Evolutionary conservation across 177 flowering plant genomes (phyloP), one percentile per base, ranked within the genome.

Genomic region (Vitis hybrid): DNA sequence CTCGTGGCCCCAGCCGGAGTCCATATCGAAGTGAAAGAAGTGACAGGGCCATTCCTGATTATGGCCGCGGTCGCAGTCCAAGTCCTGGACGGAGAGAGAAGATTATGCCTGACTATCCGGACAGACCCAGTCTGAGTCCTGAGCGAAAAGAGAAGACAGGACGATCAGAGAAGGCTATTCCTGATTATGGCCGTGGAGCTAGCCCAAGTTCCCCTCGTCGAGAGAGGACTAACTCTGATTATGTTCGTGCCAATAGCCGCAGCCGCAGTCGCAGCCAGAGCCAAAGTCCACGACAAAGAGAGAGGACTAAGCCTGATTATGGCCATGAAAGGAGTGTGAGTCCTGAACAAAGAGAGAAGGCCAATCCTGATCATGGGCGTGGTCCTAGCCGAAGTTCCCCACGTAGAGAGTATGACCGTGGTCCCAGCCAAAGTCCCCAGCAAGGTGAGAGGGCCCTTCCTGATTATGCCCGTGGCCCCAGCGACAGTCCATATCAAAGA

Each of bases 81-180:
- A 74, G 76, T 52, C 78, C 82, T 18, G 58, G 61, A 52, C 21
- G 62, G 3, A 70, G 78, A 52, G 79, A 71, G 7, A 30, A 55
- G 46, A 35, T 35, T 35, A 6, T 35, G 46, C 46, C 46, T 35
- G 46, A 35, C 6, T 35, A 35, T 35, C 6, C 46, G 7, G 67
- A 35, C 11, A 71, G 62, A 21, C 64, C 67, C 12, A 78, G 69
- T 52, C 76, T 55, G 2, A 75, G 81, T 64, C 80, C 85, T 5
- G 62, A 75, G 32, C 27, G 66, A 19, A 76, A 74, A 56, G 15
- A 72, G 75, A 55, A 68, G 69, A 15, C 67, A 78, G 66, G 72
- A 46, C 8, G 76, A 79, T 58, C 80, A 48, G 82, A 83, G 57
- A 75, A 73, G 58, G 76, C n/a, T 24, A 77, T 71, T 30, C 70